A percentile compares a stretch with the other conserved stretches of the same genome.
Evolutionary conservation across 768 basidiomycete genomes (phyloP).

Genomic region (Inosperma sp.): DNA sequence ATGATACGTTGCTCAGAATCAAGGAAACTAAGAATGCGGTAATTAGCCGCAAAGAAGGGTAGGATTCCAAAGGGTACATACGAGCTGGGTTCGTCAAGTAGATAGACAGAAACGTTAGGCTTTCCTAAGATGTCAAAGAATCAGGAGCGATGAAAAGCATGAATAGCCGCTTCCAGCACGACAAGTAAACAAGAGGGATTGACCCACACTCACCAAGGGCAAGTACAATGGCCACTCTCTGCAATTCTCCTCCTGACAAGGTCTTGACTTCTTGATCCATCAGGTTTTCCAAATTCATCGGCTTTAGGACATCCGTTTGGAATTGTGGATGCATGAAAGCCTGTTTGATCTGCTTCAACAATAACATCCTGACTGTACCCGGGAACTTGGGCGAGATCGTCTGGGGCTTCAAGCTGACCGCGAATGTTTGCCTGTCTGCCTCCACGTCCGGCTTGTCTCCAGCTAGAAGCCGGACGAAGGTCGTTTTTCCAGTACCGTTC

Average conservation of each 20-base stretch:
- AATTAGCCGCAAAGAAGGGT: not conserved
- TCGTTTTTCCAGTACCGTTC: constrained; percentile 99
- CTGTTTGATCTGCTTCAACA: constrained; percentile 90
- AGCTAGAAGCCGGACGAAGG: constrained; percentile 91
- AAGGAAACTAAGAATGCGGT: constrained; percentile 60
- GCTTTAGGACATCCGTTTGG: constrained; percentile 96
- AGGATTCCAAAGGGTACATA: constrained; percentile 27
- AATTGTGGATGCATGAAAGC: constrained; percentile 99
- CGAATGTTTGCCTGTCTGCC: constrained; percentile 72
- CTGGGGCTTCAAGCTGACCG: constrained; percentile 97
- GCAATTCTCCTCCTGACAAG: constrained; percentile 95
- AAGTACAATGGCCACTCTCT: constrained; percentile 94
- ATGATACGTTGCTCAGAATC: constrained; percentile 99
- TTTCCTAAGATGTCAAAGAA: constrained; percentile 50
- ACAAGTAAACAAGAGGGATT: not conserved
- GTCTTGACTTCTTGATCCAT: constrained; percentile 99
- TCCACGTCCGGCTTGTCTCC: constrained; percentile 88
- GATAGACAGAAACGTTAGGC: constrained; percentile 80
- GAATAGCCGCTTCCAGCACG: too few species aligned
- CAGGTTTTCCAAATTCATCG: constrained; percentile 91
- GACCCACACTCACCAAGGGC: constrained; percentile 63
- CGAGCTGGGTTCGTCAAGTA: constrained; percentile 92
- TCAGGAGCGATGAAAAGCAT: not conserved
- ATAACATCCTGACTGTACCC: constrained; percentile 91
- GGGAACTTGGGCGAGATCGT: constrained; percentile 98